phyloP scores from a whole-genome alignment of 805 yeast species.

The Schizosaccharomyces pombe region DNA sequence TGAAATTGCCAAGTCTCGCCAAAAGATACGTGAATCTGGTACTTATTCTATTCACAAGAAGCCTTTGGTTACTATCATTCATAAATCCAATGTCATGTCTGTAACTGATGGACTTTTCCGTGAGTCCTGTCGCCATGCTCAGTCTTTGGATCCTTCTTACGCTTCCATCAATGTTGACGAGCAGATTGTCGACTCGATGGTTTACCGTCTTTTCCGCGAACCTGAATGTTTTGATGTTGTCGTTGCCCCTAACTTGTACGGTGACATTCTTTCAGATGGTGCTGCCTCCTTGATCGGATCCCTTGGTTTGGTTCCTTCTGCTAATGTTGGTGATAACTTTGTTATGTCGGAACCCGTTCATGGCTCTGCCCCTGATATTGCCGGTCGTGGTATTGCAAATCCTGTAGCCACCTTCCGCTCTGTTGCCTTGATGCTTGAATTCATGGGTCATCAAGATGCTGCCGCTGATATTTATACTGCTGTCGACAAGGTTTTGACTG shows the following conservation, averaged over 20 bases:
- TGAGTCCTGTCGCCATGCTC: conserved; percentile 43
- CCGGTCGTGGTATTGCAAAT: conserved; percentile 71
- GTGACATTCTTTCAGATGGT: conserved; percentile 90
- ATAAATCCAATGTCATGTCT: conserved; percentile 84
- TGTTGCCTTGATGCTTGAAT: conserved; percentile 89
- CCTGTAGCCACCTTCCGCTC: conserved; percentile 97
- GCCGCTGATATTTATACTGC: conserved; percentile 86
- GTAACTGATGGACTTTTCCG: conserved; percentile 90
- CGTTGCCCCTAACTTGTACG: conserved; percentile 95
- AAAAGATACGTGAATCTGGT: conserved; percentile 38
- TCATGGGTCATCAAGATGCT: conserved; percentile 71
- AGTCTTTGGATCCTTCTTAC: conserved; percentile 33
- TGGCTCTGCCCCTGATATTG: conserved; percentile 97
- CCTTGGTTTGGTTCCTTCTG: conserved; percentile 91
- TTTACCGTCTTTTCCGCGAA: conserved; percentile 93
- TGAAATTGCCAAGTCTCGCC: conserved; percentile 82
- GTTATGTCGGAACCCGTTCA: conserved; percentile 99
- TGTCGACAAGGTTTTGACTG: conserved; percentile 76
- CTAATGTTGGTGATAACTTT: conserved; percentile 87
- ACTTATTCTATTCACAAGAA: conserved; percentile 21
- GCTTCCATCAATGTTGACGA: conserved; percentile 47
- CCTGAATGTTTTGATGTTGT: conserved; percentile 94
- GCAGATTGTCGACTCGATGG: conserved; percentile 98
- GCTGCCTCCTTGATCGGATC: conserved; percentile 97
- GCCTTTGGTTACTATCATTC: conserved; percentile 76